Base-by-base conservation (phyloP, 108 stramenopile genomes). In the Nitzschia sp. region DNA sequence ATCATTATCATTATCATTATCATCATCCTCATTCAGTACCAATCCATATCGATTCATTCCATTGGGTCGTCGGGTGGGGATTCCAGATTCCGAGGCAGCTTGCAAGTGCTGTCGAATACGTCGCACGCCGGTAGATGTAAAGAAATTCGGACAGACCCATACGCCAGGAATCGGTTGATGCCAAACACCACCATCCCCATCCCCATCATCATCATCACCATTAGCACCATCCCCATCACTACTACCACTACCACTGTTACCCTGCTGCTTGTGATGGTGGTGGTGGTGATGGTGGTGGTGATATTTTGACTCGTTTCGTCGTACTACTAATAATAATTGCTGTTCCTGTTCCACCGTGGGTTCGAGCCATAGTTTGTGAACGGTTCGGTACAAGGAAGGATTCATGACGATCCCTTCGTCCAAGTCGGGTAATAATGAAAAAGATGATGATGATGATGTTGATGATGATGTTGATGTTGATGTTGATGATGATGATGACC, bases 31-130 rank as follows among this genome's bases (percentile, higher is more conserved):
- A 41, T 41, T 13, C 4, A 88, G 31, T 15, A 88, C 64, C 31
- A 69, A 1, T 1, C 87, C 87, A 68, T 72, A 45, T 4, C 87
- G 82, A 71, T 89, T 89, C 87, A 89, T 89, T 16, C 77, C 87
- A 73, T 89, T 89, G 53, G 87, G 87, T 26, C 87, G 74, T 36
- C 85, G 82, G 19, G 45, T 78, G n/a, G 85, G 85, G 46, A 89
- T 89, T 16, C 77, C 73, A 11, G 76, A 73, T 26, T 46, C 3
- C 3, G 64, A 35, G 9, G 44, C 25, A 15, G 70, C 54, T 5
- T 71, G 34, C 15, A 77, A 46, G 45, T 66, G 76, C 1, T 26
- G 25, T 35, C 70, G 76, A 9, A 71, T 27, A 15, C 13, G 13
- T 41, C 44, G 63, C 15, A 72, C 28, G 4, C 71, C 71, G 0